Evolutionary conservation across 1,284 basidiomycete genomes (phyloP), one percentile per base, ranked within the genome.

Genomic region (Melampsora occidentalis): DNA sequence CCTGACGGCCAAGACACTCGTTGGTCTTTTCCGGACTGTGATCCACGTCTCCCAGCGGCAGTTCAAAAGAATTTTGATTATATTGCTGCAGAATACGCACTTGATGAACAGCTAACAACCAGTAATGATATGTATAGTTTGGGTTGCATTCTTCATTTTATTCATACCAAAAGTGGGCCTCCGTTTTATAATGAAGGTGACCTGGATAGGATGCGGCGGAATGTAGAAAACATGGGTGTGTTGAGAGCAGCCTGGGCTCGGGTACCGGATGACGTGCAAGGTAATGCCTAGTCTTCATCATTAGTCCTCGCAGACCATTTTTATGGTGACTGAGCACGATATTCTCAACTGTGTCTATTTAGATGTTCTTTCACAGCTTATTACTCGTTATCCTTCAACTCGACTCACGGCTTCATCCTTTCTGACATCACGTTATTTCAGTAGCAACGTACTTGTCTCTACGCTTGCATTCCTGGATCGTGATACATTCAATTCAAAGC

Each of bases 401-500:
- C 86, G 97, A 33, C 89, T 94, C 16, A 89, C 89, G 0, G 91
- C 96, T 2, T 85, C 88, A 2, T 88, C 90, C 1, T 88, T 99
- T 53, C 90, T 93, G 7, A 87, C 90, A 0, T 90, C 93, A 79
- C 83, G 91, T 0, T 98, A 97, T 86, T 99, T 99, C 85, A 96
- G 93, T 5, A 95, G 65, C 42, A 82, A 94, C 9, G 86, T 98
- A n/a, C 92, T 96, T 18, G 95, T 99, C 48, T 96, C 93, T 0
- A 98, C 96, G 0, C 87, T 99, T 49, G 96, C 94, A 81, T 99
- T 98, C 84, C 86, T 99, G 78, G 96, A 98, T 81, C 89, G 96
- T 5, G 93, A 95, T 16, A 95, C 90, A 77, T 99, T 99, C 82
- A 93, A 94, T 1, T 90, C 93, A 0, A 96, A 97, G 83, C 90